Percentiles rank a stretch among this genome's conserved stretches.
These are phyloP conservation scores for Pouteria campechiana DNA, from an alignment of 179 eudicot species.

Conservation along the genomic window DNA sequence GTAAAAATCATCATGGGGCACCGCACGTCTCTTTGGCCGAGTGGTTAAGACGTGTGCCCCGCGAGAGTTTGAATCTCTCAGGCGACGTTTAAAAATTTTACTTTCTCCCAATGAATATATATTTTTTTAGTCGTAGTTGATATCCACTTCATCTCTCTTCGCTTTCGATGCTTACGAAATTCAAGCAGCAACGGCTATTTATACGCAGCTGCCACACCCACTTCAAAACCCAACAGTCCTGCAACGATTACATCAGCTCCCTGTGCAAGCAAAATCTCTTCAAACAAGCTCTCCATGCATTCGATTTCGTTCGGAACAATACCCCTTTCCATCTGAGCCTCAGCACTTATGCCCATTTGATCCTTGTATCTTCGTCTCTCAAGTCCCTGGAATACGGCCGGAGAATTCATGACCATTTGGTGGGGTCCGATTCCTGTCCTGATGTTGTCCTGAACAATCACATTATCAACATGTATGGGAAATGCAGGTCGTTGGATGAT, in stretches of 20 bases:
- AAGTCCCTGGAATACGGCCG: constrained; percentile 22
- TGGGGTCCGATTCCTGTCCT: constrained; percentile 1
- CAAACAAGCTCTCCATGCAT: constrained; percentile 22
- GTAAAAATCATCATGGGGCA: too few species aligned
- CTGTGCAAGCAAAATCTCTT: constrained; percentile 23
- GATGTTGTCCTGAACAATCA: constrained; percentile 26
- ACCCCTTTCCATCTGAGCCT: constrained; percentile 6
- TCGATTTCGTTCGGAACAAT: constrained; percentile 10
- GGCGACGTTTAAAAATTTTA: too few species aligned
- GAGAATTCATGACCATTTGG: constrained; percentile 18
- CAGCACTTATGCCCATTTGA: constrained; percentile 22
- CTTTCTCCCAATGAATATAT: too few species aligned
- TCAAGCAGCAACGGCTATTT: too few species aligned
- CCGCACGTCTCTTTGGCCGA: too few species aligned
- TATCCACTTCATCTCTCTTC: too few species aligned
- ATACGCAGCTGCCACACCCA: too few species aligned
- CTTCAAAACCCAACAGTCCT: constrained; percentile 14
- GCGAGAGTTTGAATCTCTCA: too few species aligned
- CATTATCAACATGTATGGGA: constrained; percentile 28
- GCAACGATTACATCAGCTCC: constrained; percentile 21
- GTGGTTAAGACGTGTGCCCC: too few species aligned
- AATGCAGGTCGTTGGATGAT: constrained; percentile 26
- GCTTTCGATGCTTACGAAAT: too few species aligned
- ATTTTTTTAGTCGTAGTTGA: too few species aligned
- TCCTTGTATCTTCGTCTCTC: constrained; percentile 24